Evolutionary conservation across 768 basidiomycete genomes (phyloP).

Genomic region (Pholiota conissans): DNA sequence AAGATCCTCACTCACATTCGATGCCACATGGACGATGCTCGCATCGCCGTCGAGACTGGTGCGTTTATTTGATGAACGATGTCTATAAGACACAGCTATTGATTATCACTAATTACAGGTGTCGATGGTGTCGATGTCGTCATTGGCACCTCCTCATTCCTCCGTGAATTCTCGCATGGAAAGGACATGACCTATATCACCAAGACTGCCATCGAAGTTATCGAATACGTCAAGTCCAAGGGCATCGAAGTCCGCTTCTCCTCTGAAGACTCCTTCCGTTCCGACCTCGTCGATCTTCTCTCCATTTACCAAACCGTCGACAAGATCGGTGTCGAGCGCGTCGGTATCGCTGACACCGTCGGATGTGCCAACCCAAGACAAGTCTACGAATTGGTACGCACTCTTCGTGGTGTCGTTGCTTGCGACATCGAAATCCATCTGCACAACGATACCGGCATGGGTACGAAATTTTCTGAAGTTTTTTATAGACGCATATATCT

Average conservation of each 20-base stretch:
- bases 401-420: slow-evolving; percentile 90
- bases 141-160: slow-evolving; percentile 98
- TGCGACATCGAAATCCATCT: slow-evolving; percentile 99
- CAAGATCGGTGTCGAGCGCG: slow-evolving; percentile 98
- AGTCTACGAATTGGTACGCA: slow-evolving; percentile 97
- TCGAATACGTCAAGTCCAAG: slow-evolving; percentile 99
- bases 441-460: slow-evolving; percentile 98
- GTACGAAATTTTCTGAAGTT: slow-evolving; percentile 36
- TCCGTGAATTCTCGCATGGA: slow-evolving; percentile 98
- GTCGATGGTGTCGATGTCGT: slow-evolving; percentile 99
- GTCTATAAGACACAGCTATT: not conserved
- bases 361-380: slow-evolving; percentile 99
- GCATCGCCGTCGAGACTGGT: slow-evolving; percentile 98
- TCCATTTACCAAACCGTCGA: slow-evolving; percentile 99
- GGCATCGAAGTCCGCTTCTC: slow-evolving; percentile 99
- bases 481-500: slow-evolving; percentile 2
- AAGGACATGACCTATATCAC: slow-evolving; percentile 99
- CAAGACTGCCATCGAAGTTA: slow-evolving; percentile 98
- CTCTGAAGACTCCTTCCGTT: slow-evolving; percentile 99
- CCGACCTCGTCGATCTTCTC: slow-evolving; percentile 96
- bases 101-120: slow-evolving; percentile 50
- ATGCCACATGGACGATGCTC: slow-evolving; percentile 99
- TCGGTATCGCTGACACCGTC: slow-evolving; percentile 98
- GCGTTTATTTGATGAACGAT: slow-evolving; percentile 19
- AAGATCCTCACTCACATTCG: slow-evolving; percentile 99